Base-by-base conservation (phyloP, 805 yeast genomes). In the Yueomyces sp. region DNA sequence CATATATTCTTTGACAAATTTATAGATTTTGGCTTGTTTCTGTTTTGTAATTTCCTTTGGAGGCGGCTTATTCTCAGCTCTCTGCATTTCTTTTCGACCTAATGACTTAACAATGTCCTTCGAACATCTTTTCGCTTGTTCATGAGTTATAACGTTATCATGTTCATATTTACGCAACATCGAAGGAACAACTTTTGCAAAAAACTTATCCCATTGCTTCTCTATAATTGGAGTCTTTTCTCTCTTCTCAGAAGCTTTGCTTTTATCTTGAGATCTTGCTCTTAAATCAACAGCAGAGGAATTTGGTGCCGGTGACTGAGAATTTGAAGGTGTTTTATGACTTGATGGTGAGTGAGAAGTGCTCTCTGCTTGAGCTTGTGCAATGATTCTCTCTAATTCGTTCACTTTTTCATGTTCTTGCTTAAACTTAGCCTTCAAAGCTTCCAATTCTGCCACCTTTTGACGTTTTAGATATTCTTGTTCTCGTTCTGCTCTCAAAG, bases 101-200 rank as follows among this genome's bases (percentile, higher is more conserved):
- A 92, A 65, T 0, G 68, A 63, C 49, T 77, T 73, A 4, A 81
- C 86, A 45, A 90, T 76, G 41, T 87, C 95, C 47, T 77, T 74
- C 2, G 95, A 85, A 62, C 87, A 81, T 36, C 72, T 72, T 62
- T 88, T 90, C 42, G 85, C 55, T 44, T 76, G 70, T 4, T 83
- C 94, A 45, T 76, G 78, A 4, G 86, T 87, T 27, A 90, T 67
- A 2, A 40, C 37, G 6, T 50, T 33, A 43, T 77, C 79, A 2
- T 67, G 57, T 49, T 76, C 81, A 59, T 81, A 76, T 50, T 74
- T 76, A 49, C 78, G 77, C 44, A 88, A 68, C 55, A 83, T 61
- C 53, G 87, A 86, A 7, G 96, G 96, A 8, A 90, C 83, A 51
- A 76, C 68, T 12, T 70, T 63, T 2, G 96, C 96, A 57, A 90